Evolutionary conservation across 306 rosid genomes (phyloP).

Genomic region (Lotus japonicus): DNA sequence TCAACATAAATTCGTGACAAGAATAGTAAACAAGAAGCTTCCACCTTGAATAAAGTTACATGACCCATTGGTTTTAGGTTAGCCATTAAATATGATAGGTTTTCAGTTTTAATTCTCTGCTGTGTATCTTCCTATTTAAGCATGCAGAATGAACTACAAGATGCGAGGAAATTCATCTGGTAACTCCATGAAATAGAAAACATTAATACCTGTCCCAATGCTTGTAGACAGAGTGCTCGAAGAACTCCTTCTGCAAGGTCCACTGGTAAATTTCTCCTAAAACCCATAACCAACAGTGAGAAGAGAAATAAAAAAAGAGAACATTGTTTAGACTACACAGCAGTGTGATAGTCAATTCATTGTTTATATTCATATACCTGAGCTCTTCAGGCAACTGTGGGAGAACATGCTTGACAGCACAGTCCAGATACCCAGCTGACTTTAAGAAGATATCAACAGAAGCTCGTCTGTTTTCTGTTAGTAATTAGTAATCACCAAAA

Average conservation of each 20-base stretch:
- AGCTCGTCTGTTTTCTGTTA: constrained; percentile 86
- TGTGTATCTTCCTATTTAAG: background rate
- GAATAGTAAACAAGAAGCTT: background rate
- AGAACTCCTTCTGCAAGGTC: constrained; percentile 94
- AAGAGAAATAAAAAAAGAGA: constrained; percentile 3
- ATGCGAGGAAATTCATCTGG: background rate
- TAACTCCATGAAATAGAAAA: constrained; percentile 4
- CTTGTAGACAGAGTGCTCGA: constrained; percentile 91
- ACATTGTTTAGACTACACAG: constrained; percentile 7
- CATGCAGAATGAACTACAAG: background rate
- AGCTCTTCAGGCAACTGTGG: constrained; percentile 89
- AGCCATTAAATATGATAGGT: background rate
- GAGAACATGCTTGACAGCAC: constrained; percentile 89
- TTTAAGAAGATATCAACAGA: constrained; percentile 84
- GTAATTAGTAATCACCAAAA: constrained; percentile 37
- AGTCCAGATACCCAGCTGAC: constrained; percentile 96
- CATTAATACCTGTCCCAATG: constrained; percentile 78
- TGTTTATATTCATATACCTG: constrained; percentile 49
- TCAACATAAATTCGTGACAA: constrained; percentile 1
- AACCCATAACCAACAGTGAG: constrained; percentile 31
- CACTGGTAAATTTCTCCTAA: constrained; percentile 89
- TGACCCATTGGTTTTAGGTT: background rate
- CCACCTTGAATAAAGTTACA: background rate
- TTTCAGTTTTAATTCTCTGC: constrained; percentile 3
- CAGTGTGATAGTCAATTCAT: background rate